Conservation (phyloP, 73 alveolate genomes). For the Paramecium primaurelia region DNA sequence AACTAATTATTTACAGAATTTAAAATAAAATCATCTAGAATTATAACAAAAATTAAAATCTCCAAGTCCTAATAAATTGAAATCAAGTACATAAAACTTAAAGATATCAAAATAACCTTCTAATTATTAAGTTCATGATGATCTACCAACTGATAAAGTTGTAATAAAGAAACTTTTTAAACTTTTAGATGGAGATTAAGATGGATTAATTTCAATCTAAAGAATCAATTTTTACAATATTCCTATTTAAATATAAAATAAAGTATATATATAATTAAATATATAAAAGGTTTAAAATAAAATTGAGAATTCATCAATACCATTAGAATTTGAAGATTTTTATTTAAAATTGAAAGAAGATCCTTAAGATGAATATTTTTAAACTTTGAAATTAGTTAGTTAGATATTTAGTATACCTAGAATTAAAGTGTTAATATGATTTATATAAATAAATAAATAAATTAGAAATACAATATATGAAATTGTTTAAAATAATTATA, state of each 20-base stretch:
- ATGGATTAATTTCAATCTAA: background rate
- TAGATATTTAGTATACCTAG: background rate
- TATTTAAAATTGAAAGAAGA: background rate
- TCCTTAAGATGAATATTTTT: background rate
- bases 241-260: background rate
- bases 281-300: background rate
- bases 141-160: constrained; percentile 26
- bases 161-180: background rate
- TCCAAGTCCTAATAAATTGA: background rate
- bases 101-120: background rate
- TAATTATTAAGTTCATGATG: background rate
- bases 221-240: background rate
- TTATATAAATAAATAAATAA: background rate
- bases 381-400: background rate
- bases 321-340: constrained; percentile 7
- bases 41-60: background rate
- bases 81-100: background rate
- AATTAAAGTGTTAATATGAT: constrained; percentile 21
- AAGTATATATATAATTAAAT: background rate
- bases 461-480: background rate
- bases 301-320: background rate
- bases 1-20: background rate
- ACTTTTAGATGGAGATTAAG: background rate
- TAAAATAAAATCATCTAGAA: background rate
- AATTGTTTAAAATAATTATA: background rate